Percentiles rank a stretch among this genome's conserved stretches.
phyloP scores from a whole-genome alignment of 2,329 filamentous ascomycete species.

The Aspergillus fructus region DNA sequence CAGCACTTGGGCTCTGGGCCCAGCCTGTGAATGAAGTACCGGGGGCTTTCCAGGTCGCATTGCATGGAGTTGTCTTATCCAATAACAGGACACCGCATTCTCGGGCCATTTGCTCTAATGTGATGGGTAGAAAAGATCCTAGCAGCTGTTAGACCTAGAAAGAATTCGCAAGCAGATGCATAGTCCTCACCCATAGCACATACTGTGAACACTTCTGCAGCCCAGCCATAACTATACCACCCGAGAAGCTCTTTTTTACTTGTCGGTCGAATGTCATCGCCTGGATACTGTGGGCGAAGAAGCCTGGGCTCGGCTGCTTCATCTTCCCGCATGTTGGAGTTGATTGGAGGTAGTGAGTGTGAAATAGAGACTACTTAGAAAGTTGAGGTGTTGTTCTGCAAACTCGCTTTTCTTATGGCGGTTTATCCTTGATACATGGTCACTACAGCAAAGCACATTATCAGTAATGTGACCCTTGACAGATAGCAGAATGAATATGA shows the following conservation, averaged over 20 bases:
- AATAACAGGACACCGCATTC: conserved; percentile 85
- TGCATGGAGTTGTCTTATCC: conserved; percentile 74
- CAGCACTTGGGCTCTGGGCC: conserved; percentile 12
- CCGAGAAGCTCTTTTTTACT: conserved; percentile 83
- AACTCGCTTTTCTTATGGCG: background rate
- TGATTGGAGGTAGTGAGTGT: conserved; percentile 32
- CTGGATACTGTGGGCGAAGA: conserved; percentile 62
- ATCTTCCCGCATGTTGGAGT: conserved; percentile 37
- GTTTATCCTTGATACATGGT: background rate
- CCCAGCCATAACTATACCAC: conserved; percentile 97
- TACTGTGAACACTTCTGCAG: conserved; percentile 93
- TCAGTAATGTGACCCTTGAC: background rate
- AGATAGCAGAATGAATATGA: background rate
- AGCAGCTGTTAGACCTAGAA: conserved; percentile 19
- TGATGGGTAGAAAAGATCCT: conserved; percentile 95
- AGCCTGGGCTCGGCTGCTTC: conserved; percentile 22
- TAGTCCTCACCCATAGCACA: conserved; percentile 67
- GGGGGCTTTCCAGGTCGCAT: conserved; percentile 55
- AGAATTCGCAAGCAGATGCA: background rate
- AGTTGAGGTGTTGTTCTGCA: too few relatives aligned
- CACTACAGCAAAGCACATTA: background rate
- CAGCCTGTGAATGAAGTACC: background rate
- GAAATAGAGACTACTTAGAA: background rate
- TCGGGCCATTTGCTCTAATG: conserved; percentile 87
- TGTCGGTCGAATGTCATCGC: conserved; percentile 86